phyloP scores from a whole-genome alignment of 768 basidiomycete genomes.

The Amyloporia xantha region DNA sequence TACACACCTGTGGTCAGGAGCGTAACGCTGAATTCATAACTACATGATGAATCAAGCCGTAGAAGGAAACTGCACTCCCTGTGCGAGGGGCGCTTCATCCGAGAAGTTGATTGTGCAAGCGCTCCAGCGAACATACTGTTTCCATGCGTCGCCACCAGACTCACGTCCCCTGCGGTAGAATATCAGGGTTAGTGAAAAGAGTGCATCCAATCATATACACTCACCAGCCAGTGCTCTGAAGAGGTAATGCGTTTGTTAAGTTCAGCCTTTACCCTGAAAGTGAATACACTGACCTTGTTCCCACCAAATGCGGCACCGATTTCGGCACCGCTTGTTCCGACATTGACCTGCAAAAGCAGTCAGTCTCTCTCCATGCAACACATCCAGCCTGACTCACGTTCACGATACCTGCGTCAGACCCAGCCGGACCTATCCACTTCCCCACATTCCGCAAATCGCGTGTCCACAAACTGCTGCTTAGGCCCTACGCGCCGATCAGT shows the following conservation, averaged over 20 bases:
- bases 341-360: conserved; percentile 41
- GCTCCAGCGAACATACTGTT: conserved; percentile 91
- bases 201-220: conserved; percentile 22
- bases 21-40: background rate
- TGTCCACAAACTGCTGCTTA: conserved; percentile 91
- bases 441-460: conserved; percentile 77
- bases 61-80: conserved; percentile 78
- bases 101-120: conserved; percentile 92
- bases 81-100: conserved; percentile 82
- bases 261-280: background rate
- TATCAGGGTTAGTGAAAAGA: background rate
- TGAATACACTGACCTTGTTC: conserved; percentile 60
- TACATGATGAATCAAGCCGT: conserved; percentile 4
- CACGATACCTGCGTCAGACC: conserved; percentile 88
- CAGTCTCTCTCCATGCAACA: background rate
- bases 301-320: conserved; percentile 90
- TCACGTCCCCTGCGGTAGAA: conserved; percentile 72
- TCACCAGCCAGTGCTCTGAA: conserved; percentile 78
- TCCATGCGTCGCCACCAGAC: conserved; percentile 98
- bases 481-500: conserved; percentile 56
- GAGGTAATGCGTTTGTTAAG: conserved; percentile 1
- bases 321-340: conserved; percentile 63
- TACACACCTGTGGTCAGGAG: background rate
- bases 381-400: conserved; percentile 56
- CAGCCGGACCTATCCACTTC: conserved; percentile 86